Evolutionary conservation across 257 asterid species (phyloP).

Genomic region (Solanum sitiens): DNA sequence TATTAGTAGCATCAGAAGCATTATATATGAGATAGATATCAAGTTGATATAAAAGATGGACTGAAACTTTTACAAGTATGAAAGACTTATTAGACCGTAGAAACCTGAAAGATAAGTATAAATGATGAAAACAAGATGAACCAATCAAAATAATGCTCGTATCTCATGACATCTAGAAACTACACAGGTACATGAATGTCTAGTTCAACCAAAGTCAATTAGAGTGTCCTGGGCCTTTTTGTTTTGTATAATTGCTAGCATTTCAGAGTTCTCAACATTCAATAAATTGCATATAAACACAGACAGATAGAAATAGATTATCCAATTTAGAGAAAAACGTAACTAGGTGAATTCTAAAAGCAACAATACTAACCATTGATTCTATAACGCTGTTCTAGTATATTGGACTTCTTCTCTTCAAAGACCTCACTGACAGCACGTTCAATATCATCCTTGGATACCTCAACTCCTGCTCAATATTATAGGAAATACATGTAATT

Average conservation of each 20-base stretch:
- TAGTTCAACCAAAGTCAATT: background rate
- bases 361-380: slow-evolving; percentile 54
- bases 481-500: background rate
- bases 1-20: background rate
- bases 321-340: background rate
- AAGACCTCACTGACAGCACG: slow-evolving; percentile 48
- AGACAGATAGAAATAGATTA: background rate
- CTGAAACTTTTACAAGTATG: background rate
- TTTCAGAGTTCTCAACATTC: background rate
- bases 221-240: background rate
- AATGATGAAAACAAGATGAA: background rate
- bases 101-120: background rate
- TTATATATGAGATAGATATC: background rate
- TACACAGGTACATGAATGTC: background rate
- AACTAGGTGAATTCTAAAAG: background rate
- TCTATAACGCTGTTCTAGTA: slow-evolving; percentile 76
- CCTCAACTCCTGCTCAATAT: slow-evolving; percentile 57
- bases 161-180: background rate
- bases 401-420: slow-evolving; percentile 50
- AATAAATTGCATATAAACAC: background rate
- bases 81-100: background rate
- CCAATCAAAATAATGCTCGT: background rate
- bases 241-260: background rate
- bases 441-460: slow-evolving; percentile 56
- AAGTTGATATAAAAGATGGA: background rate